Base-by-base conservation (phyloP, 306 rosid species). In the Hippophae tibetana region DNA sequence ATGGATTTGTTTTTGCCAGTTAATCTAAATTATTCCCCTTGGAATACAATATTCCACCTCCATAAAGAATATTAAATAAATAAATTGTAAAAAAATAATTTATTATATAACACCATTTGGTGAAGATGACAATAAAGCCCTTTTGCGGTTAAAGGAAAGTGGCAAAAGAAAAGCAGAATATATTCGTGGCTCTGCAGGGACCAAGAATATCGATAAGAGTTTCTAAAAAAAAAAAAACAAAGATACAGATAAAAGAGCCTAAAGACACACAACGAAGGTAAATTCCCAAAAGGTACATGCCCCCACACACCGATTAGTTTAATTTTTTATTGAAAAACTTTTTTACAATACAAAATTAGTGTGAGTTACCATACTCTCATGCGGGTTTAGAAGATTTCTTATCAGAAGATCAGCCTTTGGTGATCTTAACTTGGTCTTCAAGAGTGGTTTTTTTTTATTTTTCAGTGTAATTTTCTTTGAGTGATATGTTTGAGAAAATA, bases 381-480 rank as follows among this genome's bases (percentile, higher is more conserved):
- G 18, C 47, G 25, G 42, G 14, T 5, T 43, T 43, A 8, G 57
- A 47, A 50, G 5, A 13, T 51, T 49, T 59, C 49, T 49, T 26
- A 10, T 13, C n/a, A 43, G 23, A 18, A 57, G 48, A 27, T n/a
- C 51, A 53, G 6, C 13, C 43, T 53, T 47, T 48, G 10, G 18
- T 41, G 62, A 54, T 60, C 52, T 23, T 12, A 60, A 52, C 69
- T 63, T 71, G 48, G 47, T 50, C 61, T 10, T 6, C 42, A 51
- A 63, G 68, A 45, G 41, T 50, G 13, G 46, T 40, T 63, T 43
- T 54, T 23, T 23, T 26, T 40, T 31, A n/a, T 63, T 26, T 42
- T n/a, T 54, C 3, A 40, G 3, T 10, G 5, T 2, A 13, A 42
- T 14, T 9, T 54, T 48, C 26, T 5, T 56, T 43, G 38, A 25